Evolutionary conservation across 129 eudicot genomes (phyloP), one percentile per base, ranked within the genome.

Genomic region (Heracleum sosnowskyi): DNA sequence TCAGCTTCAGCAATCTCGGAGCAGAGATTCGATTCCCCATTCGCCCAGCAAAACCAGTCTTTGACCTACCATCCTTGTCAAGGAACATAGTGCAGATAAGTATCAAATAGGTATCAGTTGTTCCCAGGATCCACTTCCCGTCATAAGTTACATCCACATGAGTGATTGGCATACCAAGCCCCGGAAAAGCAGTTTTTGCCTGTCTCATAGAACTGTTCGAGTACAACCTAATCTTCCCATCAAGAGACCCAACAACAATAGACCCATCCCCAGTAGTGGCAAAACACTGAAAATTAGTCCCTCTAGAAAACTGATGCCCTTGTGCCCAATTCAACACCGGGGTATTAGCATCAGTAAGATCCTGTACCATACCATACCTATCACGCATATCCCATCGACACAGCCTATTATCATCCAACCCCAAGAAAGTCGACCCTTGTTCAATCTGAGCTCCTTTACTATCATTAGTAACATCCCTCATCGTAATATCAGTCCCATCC

Each of bases 351-450:
- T 89, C 86, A 66, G 87, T 94, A 73, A 92, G 85, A 76, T 90
- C 80, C 90, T 95, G 97, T 60, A 95, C 99, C n/a, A 92, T 90
- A 29, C 99, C 99, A 79, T 85, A 82, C 22, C 92, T 82, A 40
- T 95, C 99, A 26, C 99, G 89, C 99, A 95, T 95, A 87, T 95
- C 99, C 99, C 99, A 95, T 77, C 97, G 85, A 45, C 99, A 95
- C 74, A 95, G 78, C 79, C 99, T 75, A 35, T 90, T 95, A 78
- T 95, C 97, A 85, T 95, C 99, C 84, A 95, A 81, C 10, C 99
- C 99, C 86, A 95, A 86, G 83, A 95, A 95, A n/a, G 99, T 95
- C 4, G 99, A 92, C 0, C 99, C 99, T 0, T 96, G 99, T 63
- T 95, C 99, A 86, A 95, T 82, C 70, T 95, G 99, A 78, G 99